Percentiles rank a stretch among this genome's conserved stretches.
Evolutionary conservation across 176 grass and related monocot species (phyloP).

Genomic region (Neostapfia colusana): DNA sequence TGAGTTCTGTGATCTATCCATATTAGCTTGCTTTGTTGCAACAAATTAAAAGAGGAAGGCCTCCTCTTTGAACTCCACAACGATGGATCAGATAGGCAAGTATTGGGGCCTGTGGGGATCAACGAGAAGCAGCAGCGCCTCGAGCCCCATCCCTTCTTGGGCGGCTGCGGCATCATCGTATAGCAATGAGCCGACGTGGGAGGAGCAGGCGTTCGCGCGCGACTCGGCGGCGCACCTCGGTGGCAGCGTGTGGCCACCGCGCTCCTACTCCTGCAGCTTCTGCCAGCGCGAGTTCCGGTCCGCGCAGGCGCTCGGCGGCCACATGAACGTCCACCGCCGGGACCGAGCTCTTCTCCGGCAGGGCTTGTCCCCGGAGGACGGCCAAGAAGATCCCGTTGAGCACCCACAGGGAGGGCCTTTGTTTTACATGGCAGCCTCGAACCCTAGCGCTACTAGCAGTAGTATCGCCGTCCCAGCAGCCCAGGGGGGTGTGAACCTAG

Average conservation of each 20-base stretch:
- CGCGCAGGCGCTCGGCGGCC: slow-evolving; percentile 88
- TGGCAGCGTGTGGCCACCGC: slow-evolving; percentile 78
- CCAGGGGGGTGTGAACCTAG: not conserved
- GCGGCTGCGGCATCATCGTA: too few relatives aligned
- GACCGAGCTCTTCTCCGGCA: slow-evolving; percentile 74
- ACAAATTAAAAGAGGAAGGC: not conserved
- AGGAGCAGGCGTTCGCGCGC: slow-evolving; percentile 82
- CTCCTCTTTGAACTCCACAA: slow-evolving; percentile 9
- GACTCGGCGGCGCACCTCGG: slow-evolving; percentile 60
- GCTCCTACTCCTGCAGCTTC: slow-evolving; percentile 88
- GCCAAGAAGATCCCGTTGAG: not conserved
- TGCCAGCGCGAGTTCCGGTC: slow-evolving; percentile 88
- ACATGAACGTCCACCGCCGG: slow-evolving; percentile 97
- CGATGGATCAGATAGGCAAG: slow-evolving; percentile 45
- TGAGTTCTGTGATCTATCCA: too few relatives aligned
- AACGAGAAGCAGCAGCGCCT: not conserved
- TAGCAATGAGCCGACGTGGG: slow-evolving; percentile 52
- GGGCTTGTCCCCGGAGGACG: not conserved
- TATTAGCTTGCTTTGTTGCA: slow-evolving; percentile 1
- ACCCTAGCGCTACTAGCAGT: slow-evolving; percentile 20
- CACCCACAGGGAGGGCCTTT: slow-evolving; percentile 5
- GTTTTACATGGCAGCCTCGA: slow-evolving; percentile 6
- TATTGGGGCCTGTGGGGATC: slow-evolving; percentile 19
- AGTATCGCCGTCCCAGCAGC: too few relatives aligned
- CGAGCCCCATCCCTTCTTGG: too few relatives aligned